Percentiles rank a stretch among this genome's conserved stretches.
Conservation (phyloP, 176 grass and related monocot species). For the Thinopyrum elongatum region DNA sequence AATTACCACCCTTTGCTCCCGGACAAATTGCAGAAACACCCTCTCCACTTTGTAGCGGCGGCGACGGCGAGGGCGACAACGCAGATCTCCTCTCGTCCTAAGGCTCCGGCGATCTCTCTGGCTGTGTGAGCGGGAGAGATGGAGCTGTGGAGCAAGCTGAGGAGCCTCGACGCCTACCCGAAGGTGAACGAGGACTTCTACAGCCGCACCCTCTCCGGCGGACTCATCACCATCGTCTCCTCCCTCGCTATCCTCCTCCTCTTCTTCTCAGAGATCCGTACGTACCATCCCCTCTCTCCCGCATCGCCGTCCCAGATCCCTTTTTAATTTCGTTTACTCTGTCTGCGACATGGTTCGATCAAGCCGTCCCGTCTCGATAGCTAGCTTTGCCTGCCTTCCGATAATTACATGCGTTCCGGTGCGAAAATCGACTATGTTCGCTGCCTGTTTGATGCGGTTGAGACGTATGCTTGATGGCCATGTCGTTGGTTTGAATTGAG, state of each 20-base stretch:
- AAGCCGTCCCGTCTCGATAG: not conserved
- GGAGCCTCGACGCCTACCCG: slow-evolving; percentile 93
- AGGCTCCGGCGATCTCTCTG: slow-evolving; percentile 27
- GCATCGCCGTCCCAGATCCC: slow-evolving; percentile 17
- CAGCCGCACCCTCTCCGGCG: slow-evolving; percentile 90
- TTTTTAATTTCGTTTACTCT: not conserved
- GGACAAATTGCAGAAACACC: slow-evolving; percentile 42
- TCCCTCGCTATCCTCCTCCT: slow-evolving; percentile 83
- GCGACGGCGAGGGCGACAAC: slow-evolving; percentile 26
- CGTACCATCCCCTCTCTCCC: not conserved
- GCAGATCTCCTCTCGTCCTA: slow-evolving; percentile 47
- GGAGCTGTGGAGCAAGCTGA: slow-evolving; percentile 85
- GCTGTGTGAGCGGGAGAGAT: slow-evolving; percentile 36
- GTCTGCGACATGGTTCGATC: slow-evolving; percentile 5
- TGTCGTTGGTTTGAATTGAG: not conserved
- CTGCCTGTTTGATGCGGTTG: not conserved
- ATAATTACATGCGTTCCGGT: not conserved
- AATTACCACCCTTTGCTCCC: not conserved
- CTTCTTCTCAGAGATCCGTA: slow-evolving; percentile 99
- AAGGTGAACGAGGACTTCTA: slow-evolving; percentile 99
- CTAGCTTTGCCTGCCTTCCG: not conserved
- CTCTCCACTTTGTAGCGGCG: slow-evolving; percentile 22
- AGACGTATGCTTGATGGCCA: not conserved
- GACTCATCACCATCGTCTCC: slow-evolving; percentile 90
- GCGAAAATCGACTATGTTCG: no score